These are phyloP conservation scores for Rhododendron henanense DNA, from an alignment of 148 eudicot species.

Conservation along the genomic window DNA sequence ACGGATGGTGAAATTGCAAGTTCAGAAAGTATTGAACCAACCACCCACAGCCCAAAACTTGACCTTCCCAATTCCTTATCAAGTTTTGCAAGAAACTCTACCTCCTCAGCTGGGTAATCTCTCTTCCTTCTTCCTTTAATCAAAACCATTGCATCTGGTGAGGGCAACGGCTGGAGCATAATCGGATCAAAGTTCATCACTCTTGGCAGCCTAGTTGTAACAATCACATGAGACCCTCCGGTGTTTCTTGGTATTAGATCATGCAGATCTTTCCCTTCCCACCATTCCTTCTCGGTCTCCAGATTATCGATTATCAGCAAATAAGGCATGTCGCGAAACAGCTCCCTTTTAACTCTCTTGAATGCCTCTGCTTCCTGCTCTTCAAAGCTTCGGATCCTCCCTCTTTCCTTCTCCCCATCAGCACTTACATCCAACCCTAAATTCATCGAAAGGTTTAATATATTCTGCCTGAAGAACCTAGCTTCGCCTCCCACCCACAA, in stretches of 20 bases:
- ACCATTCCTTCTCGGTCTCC: constrained; percentile 81
- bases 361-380: constrained; percentile 88
- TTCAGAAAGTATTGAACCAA: constrained; percentile 70
- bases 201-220: constrained; percentile 65
- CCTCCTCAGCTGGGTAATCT: constrained; percentile 57
- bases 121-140: constrained; percentile 58
- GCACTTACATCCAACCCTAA: constrained; percentile 75
- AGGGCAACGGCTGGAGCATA: constrained; percentile 60
- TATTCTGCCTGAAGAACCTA: constrained; percentile 65
- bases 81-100: constrained; percentile 51
- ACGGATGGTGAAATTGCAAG: constrained; percentile 63
- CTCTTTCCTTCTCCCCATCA: constrained; percentile 81
- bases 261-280: constrained; percentile 86
- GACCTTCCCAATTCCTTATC: constrained; percentile 64
- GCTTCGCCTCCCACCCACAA: constrained; percentile 89
- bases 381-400: constrained; percentile 74
- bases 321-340: constrained; percentile 78
- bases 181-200: constrained; percentile 68
- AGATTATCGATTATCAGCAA: constrained; percentile 72
- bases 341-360: constrained; percentile 74
- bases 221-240: constrained; percentile 75
- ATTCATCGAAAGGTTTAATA: constrained; percentile 54
- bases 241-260: constrained; percentile 80
- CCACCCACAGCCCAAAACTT: constrained; percentile 58
- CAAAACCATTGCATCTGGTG: constrained; percentile 54